Evolutionary conservation across 2,329 filamentous ascomycete genomes (phyloP).

Genomic region (Fusarium decemcellulare): DNA sequence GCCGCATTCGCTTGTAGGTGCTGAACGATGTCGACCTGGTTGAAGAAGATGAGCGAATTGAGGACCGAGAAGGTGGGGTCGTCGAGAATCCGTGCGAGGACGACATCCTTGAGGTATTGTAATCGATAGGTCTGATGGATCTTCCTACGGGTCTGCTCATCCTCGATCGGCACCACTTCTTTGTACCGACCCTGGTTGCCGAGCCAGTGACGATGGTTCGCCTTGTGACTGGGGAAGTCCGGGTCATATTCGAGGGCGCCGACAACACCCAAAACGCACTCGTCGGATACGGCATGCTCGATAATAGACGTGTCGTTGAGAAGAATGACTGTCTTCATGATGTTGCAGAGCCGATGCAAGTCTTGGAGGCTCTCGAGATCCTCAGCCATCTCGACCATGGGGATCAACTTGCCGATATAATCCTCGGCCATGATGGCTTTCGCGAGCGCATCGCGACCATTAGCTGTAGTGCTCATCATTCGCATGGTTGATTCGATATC

Average conservation of each 20-base stretch:
- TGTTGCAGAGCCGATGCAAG: constrained; percentile 93
- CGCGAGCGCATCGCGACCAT: constrained; percentile 86
- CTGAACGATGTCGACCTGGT: constrained; percentile 97
- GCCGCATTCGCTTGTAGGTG: constrained; percentile 86
- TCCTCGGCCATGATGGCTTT: constrained; percentile 90
- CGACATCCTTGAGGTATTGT: constrained; percentile 98
- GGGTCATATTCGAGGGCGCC: constrained; percentile 98
- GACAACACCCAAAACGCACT: constrained; percentile 91
- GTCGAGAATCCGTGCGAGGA: constrained; percentile 94
- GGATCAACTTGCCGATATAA: constrained; percentile 89
- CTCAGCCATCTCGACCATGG: constrained; percentile 89
- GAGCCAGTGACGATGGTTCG: constrained; percentile 95
- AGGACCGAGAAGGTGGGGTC: constrained; percentile 98
- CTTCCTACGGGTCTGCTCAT: constrained; percentile 85
- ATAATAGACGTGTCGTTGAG: constrained; percentile 97
- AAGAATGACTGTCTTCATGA: constrained; percentile 96
- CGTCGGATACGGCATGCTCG: constrained; percentile 91
- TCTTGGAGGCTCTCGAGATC: constrained; percentile 90
- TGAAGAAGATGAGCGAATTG: constrained; percentile 98
- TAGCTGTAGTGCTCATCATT: constrained; percentile 79
- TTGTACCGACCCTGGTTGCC: constrained; percentile 92
- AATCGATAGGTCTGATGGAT: constrained; percentile 97
- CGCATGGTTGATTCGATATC: constrained; percentile 92
- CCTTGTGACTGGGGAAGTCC: constrained; percentile 97
- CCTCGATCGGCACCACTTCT: constrained; percentile 94